A percentile compares a stretch with the other conserved stretches of the same genome.
Evolutionary conservation across 768 basidiomycete species (phyloP).

Genomic region (Terana coerulea): DNA sequence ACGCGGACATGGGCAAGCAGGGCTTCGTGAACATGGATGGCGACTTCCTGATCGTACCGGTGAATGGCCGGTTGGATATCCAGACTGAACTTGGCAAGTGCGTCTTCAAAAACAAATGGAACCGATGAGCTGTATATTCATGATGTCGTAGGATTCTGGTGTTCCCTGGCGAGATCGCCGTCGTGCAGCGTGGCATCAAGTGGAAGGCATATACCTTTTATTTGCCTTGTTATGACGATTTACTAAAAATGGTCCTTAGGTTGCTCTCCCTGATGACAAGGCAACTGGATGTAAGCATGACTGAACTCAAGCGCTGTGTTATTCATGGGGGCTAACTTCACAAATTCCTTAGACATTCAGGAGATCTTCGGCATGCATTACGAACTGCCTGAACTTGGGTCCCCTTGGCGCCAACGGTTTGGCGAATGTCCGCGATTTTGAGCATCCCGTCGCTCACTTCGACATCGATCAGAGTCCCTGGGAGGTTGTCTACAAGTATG

Average conservation of each 20-base stretch:
- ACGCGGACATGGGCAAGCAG: conserved; percentile 54
- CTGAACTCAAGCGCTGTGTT: too few species aligned
- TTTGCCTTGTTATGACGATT: not conserved
- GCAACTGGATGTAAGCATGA: conserved; percentile 52
- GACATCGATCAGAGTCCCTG: conserved; percentile 60
- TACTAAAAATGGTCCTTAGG: conserved; percentile 25
- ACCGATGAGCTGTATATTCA: not conserved
- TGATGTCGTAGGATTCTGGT: conserved; percentile 47
- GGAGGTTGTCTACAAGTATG: conserved; percentile 54
- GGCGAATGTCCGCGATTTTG: conserved; percentile 64
- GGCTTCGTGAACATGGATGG: conserved; percentile 65
- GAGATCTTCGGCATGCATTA: conserved; percentile 65
- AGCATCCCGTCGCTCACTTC: conserved; percentile 59
- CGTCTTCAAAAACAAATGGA: conserved; percentile 13
- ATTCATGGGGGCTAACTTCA: not conserved
- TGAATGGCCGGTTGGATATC: conserved; percentile 61
- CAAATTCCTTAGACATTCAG: conserved; percentile 47
- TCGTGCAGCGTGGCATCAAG: conserved; percentile 64
- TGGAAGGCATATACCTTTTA: conserved; percentile 46
- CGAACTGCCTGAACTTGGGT: conserved; percentile 58
- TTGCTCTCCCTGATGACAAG: conserved; percentile 53
- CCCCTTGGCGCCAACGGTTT: conserved; percentile 63
- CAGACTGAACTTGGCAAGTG: conserved; percentile 69
- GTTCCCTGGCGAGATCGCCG: conserved; percentile 58
- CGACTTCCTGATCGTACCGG: conserved; percentile 63